These are phyloP conservation scores for Orbilia quercus DNA, from an alignment of 2,329 filamentous ascomycete species.

Conservation along the genomic window DNA sequence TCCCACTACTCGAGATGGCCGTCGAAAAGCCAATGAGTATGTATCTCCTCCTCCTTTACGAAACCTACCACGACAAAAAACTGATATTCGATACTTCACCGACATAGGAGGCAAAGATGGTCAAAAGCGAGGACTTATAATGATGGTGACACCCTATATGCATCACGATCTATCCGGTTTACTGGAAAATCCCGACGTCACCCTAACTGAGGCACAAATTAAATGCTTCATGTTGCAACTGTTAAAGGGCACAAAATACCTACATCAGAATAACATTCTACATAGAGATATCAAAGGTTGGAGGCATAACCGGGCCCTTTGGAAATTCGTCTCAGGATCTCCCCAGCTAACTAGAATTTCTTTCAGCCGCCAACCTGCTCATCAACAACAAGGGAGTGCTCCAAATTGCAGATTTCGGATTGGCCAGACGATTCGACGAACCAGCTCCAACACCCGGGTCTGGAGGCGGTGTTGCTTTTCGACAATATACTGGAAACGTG, in stretches of 20 bases:
- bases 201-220: conserved; percentile 88
- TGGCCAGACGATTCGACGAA: conserved; percentile 93
- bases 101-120: conserved; percentile 74
- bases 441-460: conserved; percentile 78
- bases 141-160: conserved; percentile 99
- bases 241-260: conserved; percentile 85
- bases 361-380: conserved; percentile 83
- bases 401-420: conserved; percentile 96
- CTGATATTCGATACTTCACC: conserved; percentile 12
- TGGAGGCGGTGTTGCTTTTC: conserved; percentile 83
- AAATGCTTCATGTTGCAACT: conserved; percentile 98
- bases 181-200: conserved; percentile 90
- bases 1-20: conserved; percentile 93
- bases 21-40: conserved; percentile 74
- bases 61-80: background rate
- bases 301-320: conserved; percentile 22
- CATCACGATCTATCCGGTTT: conserved; percentile 98
- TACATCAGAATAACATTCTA: conserved; percentile 84
- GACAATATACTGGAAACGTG: conserved; percentile 96
- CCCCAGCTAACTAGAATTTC: conserved; percentile 1
- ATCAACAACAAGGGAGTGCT: conserved; percentile 94
- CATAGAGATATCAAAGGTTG: conserved; percentile 93
- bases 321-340: conserved; percentile 3
- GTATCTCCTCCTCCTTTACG: conserved; percentile 17
- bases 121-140: conserved; percentile 76